Conservation (phyloP, 352 stramenopile species). For the Pythium graminicola region DNA sequence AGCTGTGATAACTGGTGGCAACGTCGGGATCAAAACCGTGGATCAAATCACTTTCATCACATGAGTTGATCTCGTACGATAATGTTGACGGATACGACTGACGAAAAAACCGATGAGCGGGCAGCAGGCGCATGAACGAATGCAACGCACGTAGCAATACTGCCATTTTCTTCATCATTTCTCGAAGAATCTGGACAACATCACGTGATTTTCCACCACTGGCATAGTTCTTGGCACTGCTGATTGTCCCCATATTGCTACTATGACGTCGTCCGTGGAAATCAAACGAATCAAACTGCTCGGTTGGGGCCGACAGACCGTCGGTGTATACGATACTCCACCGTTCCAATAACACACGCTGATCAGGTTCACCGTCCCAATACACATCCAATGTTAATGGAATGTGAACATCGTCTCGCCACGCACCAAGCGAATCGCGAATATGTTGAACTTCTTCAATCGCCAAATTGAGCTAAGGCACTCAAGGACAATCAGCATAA, state of each 20-base stretch:
- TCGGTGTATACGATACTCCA: constrained; percentile 64
- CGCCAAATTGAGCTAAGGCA: constrained; percentile 66
- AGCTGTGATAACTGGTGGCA: constrained; percentile 59
- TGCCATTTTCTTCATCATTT: constrained; percentile 74
- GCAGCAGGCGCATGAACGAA: constrained; percentile 70
- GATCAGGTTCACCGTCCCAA: constrained; percentile 36
- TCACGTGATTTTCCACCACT: constrained; percentile 36
- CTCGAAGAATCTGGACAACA: constrained; percentile 73
- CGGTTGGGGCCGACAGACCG: constrained; percentile 24
- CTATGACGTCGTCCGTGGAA: constrained; percentile 19
- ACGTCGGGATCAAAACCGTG: constrained; percentile 34
- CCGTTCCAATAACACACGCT: constrained; percentile 61
- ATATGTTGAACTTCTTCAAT: constrained; percentile 72
- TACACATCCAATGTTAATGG: constrained; percentile 68
- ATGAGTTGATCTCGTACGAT: constrained; percentile 49
- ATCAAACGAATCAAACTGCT: constrained; percentile 13
- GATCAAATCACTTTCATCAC: constrained; percentile 15
- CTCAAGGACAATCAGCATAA: not conserved
- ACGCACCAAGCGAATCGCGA: constrained; percentile 55
- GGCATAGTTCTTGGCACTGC: constrained; percentile 10
- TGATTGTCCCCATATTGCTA: constrained; percentile 5
- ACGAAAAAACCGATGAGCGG: constrained; percentile 57
- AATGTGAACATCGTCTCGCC: constrained; percentile 64
- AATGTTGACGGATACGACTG: constrained; percentile 61
- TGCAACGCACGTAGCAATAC: constrained; percentile 67